Conservation (phyloP, 2,329 filamentous ascomycete genomes). For the Aspergillus ochraceus region DNA sequence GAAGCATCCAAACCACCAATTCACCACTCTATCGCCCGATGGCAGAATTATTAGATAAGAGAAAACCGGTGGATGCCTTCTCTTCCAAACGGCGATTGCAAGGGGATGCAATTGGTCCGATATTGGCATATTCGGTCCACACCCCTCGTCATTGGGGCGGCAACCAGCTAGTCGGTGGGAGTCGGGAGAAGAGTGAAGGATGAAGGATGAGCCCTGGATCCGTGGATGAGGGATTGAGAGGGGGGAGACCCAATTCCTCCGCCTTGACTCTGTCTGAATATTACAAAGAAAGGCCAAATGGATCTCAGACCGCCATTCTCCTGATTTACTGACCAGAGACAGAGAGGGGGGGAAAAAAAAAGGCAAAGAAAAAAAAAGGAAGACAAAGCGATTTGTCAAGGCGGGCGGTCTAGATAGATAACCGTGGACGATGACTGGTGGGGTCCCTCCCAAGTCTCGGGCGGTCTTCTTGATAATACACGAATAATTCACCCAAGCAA, state of each 20-base stretch:
- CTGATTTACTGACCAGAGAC: background rate
- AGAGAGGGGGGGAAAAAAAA: background rate
- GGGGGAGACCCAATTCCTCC: too few relatives aligned
- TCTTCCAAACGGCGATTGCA: background rate
- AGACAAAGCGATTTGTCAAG: conserved; percentile 21
- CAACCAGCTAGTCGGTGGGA: background rate
- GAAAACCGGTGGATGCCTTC: background rate
- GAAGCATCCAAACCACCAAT: background rate
- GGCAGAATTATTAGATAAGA: conserved; percentile 6
- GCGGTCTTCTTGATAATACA: conserved; percentile 38
- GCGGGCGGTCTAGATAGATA: conserved; percentile 14
- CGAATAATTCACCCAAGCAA: conserved; percentile 18
- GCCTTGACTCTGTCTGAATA: background rate
- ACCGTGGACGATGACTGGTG: conserved; percentile 17
- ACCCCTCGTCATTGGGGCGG: conserved; percentile 8
- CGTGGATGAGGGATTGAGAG: background rate
- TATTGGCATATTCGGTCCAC: conserved; percentile 7
- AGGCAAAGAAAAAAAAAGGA: background rate
- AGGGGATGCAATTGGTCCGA: conserved; percentile 10
- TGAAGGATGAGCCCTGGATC: background rate
- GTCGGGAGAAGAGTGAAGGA: background rate
- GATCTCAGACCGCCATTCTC: too few relatives aligned
- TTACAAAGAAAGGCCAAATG: background rate
- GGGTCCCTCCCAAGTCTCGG: conserved; percentile 30
- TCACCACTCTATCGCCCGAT: background rate